phyloP scores from a whole-genome alignment of 306 rosid genomes.

The Rubus idaeus region DNA sequence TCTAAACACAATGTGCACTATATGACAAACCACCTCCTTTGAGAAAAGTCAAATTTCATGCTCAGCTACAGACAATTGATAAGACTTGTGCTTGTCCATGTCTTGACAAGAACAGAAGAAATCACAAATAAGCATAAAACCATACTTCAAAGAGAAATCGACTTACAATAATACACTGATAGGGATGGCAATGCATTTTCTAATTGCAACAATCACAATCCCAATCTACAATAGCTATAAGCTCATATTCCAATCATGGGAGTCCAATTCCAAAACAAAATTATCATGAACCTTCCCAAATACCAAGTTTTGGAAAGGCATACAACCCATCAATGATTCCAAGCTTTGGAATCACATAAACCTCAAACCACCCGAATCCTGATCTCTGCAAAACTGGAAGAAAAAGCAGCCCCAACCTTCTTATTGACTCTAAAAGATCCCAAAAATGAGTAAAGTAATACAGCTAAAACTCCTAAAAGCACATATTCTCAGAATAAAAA shows the following conservation, averaged over 20 bases:
- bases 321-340: conserved; percentile 36
- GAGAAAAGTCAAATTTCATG: background rate
- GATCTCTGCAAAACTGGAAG: conserved; percentile 32
- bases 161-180: background rate
- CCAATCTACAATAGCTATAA: background rate
- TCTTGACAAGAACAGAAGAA: conserved; percentile 14
- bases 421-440: conserved; percentile 38
- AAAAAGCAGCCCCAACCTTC: conserved; percentile 20
- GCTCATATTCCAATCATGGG: background rate
- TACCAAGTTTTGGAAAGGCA: conserved; percentile 37
- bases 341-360: conserved; percentile 37
- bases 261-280: background rate
- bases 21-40: background rate
- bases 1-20: background rate
- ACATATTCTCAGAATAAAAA: conserved; percentile 19
- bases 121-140: conserved; percentile 27
- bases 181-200: conserved; percentile 10
- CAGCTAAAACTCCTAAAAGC: conserved; percentile 27
- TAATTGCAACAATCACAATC: background rate
- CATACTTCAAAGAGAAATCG: conserved; percentile 5
- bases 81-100: conserved; percentile 16
- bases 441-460: conserved; percentile 46
- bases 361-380: conserved; percentile 21
- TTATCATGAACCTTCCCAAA: conserved; percentile 39
- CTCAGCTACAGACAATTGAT: conserved; percentile 7